These are phyloP conservation scores for Ophiosphaerella narmari DNA, from an alignment of 2,329 filamentous ascomycete species.

Conservation along the genomic window DNA sequence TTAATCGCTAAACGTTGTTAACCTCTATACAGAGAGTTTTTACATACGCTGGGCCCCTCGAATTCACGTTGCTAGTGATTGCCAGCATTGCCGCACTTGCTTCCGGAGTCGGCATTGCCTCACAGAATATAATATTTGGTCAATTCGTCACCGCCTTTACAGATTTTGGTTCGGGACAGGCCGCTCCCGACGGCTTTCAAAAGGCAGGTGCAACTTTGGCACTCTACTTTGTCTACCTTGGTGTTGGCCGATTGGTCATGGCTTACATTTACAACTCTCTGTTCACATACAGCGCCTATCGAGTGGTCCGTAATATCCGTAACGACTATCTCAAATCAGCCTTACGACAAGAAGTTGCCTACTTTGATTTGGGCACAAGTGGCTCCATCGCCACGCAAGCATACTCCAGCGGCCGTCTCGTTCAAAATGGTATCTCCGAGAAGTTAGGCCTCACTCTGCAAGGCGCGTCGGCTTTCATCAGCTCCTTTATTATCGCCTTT, in stretches of 20 bases:
- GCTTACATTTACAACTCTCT: conserved; percentile 17
- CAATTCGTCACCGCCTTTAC: conserved; percentile 15
- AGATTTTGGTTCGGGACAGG: conserved; percentile 8
- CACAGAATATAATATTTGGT: conserved; percentile 16
- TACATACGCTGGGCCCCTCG: conserved; percentile 8
- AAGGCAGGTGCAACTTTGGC: conserved; percentile 4
- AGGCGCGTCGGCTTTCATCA: conserved; percentile 60
- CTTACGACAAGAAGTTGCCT: conserved; percentile 35
- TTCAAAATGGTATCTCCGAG: conserved; percentile 25
- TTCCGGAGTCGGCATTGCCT: conserved; percentile 16
- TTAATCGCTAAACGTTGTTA: background rate
- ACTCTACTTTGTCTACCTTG: conserved; percentile 15
- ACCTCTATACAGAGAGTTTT: conserved; percentile 6
- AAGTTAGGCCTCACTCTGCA: conserved; percentile 50
- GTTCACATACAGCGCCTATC: conserved; percentile 12
- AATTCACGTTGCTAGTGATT: conserved; percentile 5
- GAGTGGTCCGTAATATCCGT: conserved; percentile 14
- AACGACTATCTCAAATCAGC: conserved; percentile 14
- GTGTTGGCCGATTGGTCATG: conserved; percentile 10
- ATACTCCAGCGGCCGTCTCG: conserved; percentile 17
- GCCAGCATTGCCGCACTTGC: conserved; percentile 9
- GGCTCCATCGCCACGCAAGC: conserved; percentile 22
- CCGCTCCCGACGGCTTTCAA: conserved; percentile 2
- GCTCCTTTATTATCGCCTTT: conserved; percentile 92
- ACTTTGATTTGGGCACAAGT: conserved; percentile 22